Percentiles rank a stretch among this genome's conserved stretches.
These are phyloP conservation scores for Clonostachys chloroleuca DNA, from an alignment of 2,329 filamentous ascomycete genomes.

Conservation along the genomic window DNA sequence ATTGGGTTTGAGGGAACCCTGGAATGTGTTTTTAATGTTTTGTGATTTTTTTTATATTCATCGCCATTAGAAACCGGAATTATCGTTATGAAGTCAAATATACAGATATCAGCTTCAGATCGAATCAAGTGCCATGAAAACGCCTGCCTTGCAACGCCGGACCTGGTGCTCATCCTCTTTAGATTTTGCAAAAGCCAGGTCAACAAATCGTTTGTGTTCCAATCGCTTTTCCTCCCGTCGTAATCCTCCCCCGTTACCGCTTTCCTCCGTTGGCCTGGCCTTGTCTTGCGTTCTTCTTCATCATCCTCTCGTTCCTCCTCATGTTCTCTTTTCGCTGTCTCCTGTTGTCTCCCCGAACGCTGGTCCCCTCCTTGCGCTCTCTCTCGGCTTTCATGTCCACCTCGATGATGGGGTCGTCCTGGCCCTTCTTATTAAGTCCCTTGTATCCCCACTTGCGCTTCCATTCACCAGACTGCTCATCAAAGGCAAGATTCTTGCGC, in stretches of 20 bases:
- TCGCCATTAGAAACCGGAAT: neutral
- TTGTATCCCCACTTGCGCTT: constrained; percentile 94
- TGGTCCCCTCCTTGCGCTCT: constrained; percentile 57
- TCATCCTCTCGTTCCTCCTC: constrained; percentile 65
- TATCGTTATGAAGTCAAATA: neutral
- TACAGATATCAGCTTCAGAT: too few relatives aligned
- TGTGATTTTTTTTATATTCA: neutral
- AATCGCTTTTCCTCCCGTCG: neutral
- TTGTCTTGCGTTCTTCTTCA: constrained; percentile 61
- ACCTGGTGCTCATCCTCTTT: too few relatives aligned
- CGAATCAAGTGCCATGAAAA: too few relatives aligned
- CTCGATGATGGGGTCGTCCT: constrained; percentile 88
- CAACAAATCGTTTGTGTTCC: too few relatives aligned
- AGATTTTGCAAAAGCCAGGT: too few relatives aligned
- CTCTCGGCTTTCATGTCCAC: constrained; percentile 74
- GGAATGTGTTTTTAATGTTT: too few relatives aligned
- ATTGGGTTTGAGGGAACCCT: too few relatives aligned
- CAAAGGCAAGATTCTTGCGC: constrained; percentile 71
- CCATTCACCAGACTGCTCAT: constrained; percentile 83
- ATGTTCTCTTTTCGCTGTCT: constrained; percentile 64
- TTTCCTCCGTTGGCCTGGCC: constrained; percentile 15
- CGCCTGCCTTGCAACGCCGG: too few relatives aligned
- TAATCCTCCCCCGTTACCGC: neutral
- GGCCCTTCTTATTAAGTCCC: constrained; percentile 79
- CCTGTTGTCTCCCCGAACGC: constrained; percentile 57